These are phyloP conservation scores for Epichloe festucae DNA, from an alignment of 2,329 filamentous ascomycete genomes.

Conservation along the genomic window DNA sequence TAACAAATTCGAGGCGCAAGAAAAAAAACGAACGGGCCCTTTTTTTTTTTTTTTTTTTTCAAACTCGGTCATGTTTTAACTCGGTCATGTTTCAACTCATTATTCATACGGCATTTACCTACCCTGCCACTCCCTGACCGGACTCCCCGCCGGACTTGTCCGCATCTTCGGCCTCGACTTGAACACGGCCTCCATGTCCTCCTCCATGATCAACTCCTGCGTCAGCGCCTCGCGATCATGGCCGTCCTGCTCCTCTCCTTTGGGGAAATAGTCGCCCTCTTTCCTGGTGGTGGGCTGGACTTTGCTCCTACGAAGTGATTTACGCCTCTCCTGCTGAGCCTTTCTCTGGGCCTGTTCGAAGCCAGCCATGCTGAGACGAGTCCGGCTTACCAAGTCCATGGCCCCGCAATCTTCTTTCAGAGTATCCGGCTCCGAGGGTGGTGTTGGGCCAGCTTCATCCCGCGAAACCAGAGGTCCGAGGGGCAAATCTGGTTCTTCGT, in stretches of 20 bases:
- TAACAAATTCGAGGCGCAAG: background rate
- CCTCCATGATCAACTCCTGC: conserved; percentile 56
- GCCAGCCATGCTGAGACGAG: conserved; percentile 47
- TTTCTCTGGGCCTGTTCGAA: conserved; percentile 49
- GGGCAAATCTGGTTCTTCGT: conserved; percentile 18
- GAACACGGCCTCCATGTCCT: conserved; percentile 76
- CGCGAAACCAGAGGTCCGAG: conserved; percentile 5
- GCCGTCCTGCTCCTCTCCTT: conserved; percentile 31
- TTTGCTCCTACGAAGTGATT: conserved; percentile 36
- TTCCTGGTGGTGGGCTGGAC: conserved; percentile 20
- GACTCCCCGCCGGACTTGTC: conserved; percentile 53
- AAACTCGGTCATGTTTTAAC: background rate
- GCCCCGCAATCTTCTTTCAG: conserved; percentile 10
- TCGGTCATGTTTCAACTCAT: background rate
- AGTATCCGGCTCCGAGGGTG: background rate
- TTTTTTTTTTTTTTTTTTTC: too few relatives aligned
- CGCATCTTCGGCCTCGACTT: conserved; percentile 71
- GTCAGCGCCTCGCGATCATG: conserved; percentile 36
- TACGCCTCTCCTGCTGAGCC: conserved; percentile 42
- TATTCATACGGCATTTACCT: background rate
- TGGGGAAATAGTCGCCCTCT: conserved; percentile 34
- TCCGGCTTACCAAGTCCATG: conserved; percentile 42
- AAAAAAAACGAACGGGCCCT: too few relatives aligned
- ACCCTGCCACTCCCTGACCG: conserved; percentile 24
- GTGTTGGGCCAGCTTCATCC: background rate